These are phyloP conservation scores for Hyaloperonospora brassicae DNA, from an alignment of 352 stramenopile genomes.

Conservation along the genomic window DNA sequence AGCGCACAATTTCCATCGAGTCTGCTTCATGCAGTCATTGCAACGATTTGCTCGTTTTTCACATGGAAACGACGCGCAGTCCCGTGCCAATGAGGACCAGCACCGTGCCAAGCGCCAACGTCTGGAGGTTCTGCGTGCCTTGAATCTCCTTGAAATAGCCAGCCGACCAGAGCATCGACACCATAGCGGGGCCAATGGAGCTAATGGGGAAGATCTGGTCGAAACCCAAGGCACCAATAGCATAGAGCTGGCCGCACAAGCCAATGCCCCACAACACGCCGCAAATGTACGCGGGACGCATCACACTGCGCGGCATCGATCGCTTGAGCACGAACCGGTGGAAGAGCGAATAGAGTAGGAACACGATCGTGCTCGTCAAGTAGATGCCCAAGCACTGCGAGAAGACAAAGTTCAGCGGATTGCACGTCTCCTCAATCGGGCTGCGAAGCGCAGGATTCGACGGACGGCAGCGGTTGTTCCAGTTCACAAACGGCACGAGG, in stretches of 20 bases:
- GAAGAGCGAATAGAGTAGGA: slow-evolving; percentile 72
- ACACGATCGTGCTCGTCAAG: slow-evolving; percentile 61
- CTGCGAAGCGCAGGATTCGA: slow-evolving; percentile 13
- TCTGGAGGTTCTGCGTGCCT: slow-evolving; percentile 48
- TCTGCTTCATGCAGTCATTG: no score
- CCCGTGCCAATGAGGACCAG: slow-evolving; percentile 68
- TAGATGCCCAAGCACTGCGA: slow-evolving; percentile 80
- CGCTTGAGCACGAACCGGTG: slow-evolving; percentile 64
- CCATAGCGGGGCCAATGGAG: slow-evolving; percentile 71
- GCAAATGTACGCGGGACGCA: slow-evolving; percentile 73
- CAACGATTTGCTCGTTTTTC: neutral
- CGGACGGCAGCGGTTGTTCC: slow-evolving; percentile 52
- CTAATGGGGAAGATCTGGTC: slow-evolving; percentile 77
- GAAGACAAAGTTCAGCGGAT: slow-evolving; percentile 78
- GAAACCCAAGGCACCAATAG: slow-evolving; percentile 64
- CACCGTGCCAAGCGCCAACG: slow-evolving; percentile 46
- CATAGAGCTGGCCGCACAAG: slow-evolving; percentile 61
- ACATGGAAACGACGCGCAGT: slow-evolving; percentile 53
- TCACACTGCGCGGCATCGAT: slow-evolving; percentile 74
- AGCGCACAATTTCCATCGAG: no score
- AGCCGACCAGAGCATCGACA: slow-evolving; percentile 81
- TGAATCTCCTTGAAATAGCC: slow-evolving; percentile 80
- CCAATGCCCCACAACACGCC: slow-evolving; percentile 69
- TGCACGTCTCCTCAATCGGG: slow-evolving; percentile 53
- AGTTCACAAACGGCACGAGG: slow-evolving; percentile 72